Evolutionary conservation across 73 alveolate genomes (phyloP).

Genomic region (Effrenium voratum): DNA sequence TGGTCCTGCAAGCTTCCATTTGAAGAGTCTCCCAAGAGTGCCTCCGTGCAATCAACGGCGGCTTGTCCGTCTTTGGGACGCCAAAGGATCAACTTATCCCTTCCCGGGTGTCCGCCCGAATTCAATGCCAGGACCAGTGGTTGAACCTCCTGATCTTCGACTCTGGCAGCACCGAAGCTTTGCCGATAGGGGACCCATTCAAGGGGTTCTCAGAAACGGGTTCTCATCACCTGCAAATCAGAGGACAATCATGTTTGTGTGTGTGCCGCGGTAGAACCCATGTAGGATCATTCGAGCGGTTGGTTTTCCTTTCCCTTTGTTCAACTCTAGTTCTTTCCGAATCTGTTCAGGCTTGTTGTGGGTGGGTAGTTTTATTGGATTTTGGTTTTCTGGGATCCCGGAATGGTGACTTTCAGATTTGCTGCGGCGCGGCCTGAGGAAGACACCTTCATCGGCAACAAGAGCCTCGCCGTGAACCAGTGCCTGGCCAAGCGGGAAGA

Average conservation of each 20-base stretch:
- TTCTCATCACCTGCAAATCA: not conserved
- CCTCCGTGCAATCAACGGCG: too few species aligned
- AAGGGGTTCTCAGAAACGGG: not conserved
- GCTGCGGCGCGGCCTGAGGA: not conserved
- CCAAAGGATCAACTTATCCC: too few species aligned
- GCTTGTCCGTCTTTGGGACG: too few species aligned
- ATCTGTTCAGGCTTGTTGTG: too few species aligned
- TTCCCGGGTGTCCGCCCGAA: too few species aligned
- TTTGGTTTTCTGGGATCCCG: not conserved
- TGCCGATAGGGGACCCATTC: not conserved
- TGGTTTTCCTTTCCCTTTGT: too few species aligned
- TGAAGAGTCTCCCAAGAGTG: too few species aligned
- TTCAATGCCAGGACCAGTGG: conserved; percentile 46
- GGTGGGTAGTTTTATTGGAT: not conserved
- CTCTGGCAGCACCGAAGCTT: conserved; percentile 32
- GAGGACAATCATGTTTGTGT: not conserved
- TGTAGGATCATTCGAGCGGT: too few species aligned
- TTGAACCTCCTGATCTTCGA: conserved; percentile 35
- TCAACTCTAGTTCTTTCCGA: too few species aligned
- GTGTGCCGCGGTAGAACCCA: too few species aligned
- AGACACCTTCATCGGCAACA: conserved; percentile 36
- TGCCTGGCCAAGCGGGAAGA: too few species aligned
- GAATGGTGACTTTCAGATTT: not conserved
- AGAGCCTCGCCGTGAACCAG: conserved; percentile 31
- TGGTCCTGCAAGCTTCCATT: too few species aligned